These are phyloP conservation scores for Ceratopteris richardii DNA, from an alignment of 75 land plant species.

Conservation along the genomic window DNA sequence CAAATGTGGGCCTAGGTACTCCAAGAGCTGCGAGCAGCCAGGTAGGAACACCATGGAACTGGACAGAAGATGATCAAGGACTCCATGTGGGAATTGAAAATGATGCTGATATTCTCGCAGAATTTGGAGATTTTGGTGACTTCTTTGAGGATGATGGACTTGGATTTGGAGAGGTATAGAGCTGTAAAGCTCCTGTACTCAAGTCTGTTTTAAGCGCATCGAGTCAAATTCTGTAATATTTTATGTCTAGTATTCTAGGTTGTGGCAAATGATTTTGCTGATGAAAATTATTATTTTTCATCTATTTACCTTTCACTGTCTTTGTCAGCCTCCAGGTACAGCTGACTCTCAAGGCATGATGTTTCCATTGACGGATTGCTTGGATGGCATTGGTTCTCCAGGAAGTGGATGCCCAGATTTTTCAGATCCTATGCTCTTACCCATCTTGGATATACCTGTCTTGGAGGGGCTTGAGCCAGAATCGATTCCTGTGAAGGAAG, in stretches of 20 bases:
- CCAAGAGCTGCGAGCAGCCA: slow-evolving; percentile 34
- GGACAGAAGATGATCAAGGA: slow-evolving; percentile 65
- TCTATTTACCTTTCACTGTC: no score
- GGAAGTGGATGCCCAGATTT: slow-evolving; percentile 45
- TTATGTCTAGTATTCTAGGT: slow-evolving; percentile 1
- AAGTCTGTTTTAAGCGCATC: neutral
- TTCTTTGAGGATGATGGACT: slow-evolving; percentile 85
- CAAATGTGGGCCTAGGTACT: slow-evolving; percentile 18
- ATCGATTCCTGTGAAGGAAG: slow-evolving; percentile 11
- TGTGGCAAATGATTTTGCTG: no score
- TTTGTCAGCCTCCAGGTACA: slow-evolving; percentile 84
- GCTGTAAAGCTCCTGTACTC: neutral
- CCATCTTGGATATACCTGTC: slow-evolving; percentile 43
- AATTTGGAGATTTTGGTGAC: slow-evolving; percentile 97
- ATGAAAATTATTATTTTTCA: no score
- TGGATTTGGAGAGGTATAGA: slow-evolving; percentile 89
- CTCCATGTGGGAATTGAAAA: slow-evolving; percentile 57
- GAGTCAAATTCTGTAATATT: neutral
- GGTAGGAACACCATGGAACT: slow-evolving; percentile 54
- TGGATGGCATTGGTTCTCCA: slow-evolving; percentile 65
- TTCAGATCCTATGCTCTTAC: slow-evolving; percentile 71
- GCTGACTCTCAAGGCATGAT: slow-evolving; percentile 82
- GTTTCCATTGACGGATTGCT: slow-evolving; percentile 55
- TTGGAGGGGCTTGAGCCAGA: slow-evolving; percentile 45
- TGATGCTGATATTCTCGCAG: slow-evolving; percentile 58